Percentiles rank a stretch among this genome's conserved stretches.
phyloP scores from a whole-genome alignment of 306 rosid genomes.

The Lablab purpureus region DNA sequence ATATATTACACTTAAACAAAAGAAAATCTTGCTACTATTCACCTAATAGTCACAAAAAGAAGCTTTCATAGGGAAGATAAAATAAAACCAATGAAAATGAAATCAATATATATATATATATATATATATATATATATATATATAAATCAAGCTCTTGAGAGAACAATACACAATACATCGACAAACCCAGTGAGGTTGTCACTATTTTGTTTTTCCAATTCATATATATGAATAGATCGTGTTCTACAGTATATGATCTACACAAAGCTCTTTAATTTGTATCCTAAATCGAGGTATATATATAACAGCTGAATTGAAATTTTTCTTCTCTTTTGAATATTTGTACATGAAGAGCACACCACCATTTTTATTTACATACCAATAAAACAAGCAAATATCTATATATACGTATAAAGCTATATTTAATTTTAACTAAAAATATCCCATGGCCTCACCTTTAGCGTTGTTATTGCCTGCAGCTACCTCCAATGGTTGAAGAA shows the following conservation, averaged over 20 bases:
- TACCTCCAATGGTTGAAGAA: slow-evolving; percentile 49
- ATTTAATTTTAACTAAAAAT: slow-evolving; percentile 50
- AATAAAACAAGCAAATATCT: slow-evolving; percentile 50
- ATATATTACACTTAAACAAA: slow-evolving; percentile 35
- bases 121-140: neutral
- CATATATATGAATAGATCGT: slow-evolving; percentile 45
- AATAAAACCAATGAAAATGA: slow-evolving; percentile 42
- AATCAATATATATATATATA: slow-evolving; percentile 4
- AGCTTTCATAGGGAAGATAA: slow-evolving; percentile 3
- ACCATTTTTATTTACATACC: slow-evolving; percentile 52
- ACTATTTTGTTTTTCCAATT: slow-evolving; percentile 10
- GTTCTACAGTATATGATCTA: slow-evolving; percentile 48
- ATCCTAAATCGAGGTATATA: slow-evolving; percentile 51
- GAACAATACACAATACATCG: slow-evolving; percentile 19
- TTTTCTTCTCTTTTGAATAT: slow-evolving; percentile 43
- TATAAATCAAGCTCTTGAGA: slow-evolving; percentile 2
- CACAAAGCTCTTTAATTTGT: slow-evolving; percentile 38
- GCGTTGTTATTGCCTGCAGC: slow-evolving; percentile 33
- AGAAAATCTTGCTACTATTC: slow-evolving; percentile 29
- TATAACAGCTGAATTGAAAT: slow-evolving; percentile 28
- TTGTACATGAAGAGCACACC: slow-evolving; percentile 53
- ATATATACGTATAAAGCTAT: slow-evolving; percentile 51
- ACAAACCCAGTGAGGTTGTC: slow-evolving; percentile 33
- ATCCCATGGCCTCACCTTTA: slow-evolving; percentile 62
- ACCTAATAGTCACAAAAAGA: neutral